A percentile compares a stretch with the other conserved stretches of the same genome.
Conservation (phyloP, 2,329 filamentous ascomycete genomes). For the Trichoderma brevicompactum region DNA sequence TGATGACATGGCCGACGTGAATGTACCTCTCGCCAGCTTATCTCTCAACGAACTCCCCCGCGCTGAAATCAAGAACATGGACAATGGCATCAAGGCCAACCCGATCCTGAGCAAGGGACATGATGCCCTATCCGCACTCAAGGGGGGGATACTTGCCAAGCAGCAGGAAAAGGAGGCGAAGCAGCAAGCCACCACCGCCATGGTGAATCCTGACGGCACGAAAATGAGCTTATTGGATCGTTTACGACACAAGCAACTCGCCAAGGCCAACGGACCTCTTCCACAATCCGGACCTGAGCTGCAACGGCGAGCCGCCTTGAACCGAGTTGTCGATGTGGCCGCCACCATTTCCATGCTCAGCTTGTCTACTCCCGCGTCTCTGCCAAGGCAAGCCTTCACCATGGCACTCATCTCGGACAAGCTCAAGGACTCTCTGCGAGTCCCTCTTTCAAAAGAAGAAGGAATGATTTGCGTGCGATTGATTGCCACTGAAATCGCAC, state of each 20-base stretch:
- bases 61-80: constrained; percentile 43
- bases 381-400: constrained; percentile 66
- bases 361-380: constrained; percentile 52
- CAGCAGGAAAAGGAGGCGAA: constrained; percentile 52
- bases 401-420: constrained; percentile 66
- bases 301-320: constrained; percentile 65
- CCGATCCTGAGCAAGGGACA: constrained; percentile 68
- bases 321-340: constrained; percentile 70
- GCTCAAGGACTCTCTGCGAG: constrained; percentile 68
- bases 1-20: constrained; percentile 41
- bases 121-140: constrained; percentile 70
- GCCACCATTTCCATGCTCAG: constrained; percentile 70
- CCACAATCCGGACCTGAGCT: constrained; percentile 63
- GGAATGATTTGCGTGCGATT: constrained; percentile 55
- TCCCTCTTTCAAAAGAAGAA: constrained; percentile 59
- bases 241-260: constrained; percentile 70
- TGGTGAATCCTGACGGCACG: constrained; percentile 50
- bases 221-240: constrained; percentile 76
- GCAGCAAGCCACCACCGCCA: constrained; percentile 40
- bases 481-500: constrained; percentile 59
- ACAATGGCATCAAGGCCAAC: constrained; percentile 49
- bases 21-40: constrained; percentile 54
- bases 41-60: constrained; percentile 57
- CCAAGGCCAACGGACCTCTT: constrained; percentile 58
- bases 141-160: constrained; percentile 60